Base-by-base conservation (phyloP, 2,329 filamentous ascomycete species). In the Chrysosporium keratinophilum region DNA sequence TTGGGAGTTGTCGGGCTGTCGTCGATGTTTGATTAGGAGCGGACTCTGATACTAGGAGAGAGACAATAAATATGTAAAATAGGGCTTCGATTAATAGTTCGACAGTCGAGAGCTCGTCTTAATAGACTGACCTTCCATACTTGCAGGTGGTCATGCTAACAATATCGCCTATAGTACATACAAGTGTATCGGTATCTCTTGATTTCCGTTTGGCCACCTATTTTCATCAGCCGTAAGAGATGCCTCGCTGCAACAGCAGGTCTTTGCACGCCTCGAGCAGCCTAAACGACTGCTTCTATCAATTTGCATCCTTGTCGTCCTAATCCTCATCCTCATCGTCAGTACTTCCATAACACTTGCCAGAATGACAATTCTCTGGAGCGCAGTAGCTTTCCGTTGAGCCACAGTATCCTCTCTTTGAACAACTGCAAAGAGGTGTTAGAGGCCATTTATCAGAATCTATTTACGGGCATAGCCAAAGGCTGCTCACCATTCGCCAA, bases 331-430 rank as follows among this genome's bases (percentile, higher is more conserved):
- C 42, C 7, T 49, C 20, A 39, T 49, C 17, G 12, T 49, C 20
- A 39, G 35, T n/a, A 5, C 28, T 19, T 31, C 14, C 15, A 5
- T 46, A 42, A 53, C 62, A 63, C 39, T 56, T 56, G 6, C 61
- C 62, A 35, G 60, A 60, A 37, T 61, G 58, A 55, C 62, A 62
- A 48, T 58, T 58, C 28, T 58, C 56, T 40, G 56, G 39, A 17
- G 53, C 59, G 39, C 62, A 64, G 35, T 64, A 58, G n/a, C 51
- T 54, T 15, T 57, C 28, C 4, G 54, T 54, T 19, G 50, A 59
- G 31, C 59, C 59, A 43, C 61, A 63, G 47, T 61, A 62, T 7
- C 57, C 59, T 19, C 33, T 41, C n/a, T 34, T 57, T 5, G 57
- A 59, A 47, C 57, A 59, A 37, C 57, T 59, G 19, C 19, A 41